Conservation (phyloP, 768 basidiomycete genomes). For the Termitomyces eurrhizus region DNA sequence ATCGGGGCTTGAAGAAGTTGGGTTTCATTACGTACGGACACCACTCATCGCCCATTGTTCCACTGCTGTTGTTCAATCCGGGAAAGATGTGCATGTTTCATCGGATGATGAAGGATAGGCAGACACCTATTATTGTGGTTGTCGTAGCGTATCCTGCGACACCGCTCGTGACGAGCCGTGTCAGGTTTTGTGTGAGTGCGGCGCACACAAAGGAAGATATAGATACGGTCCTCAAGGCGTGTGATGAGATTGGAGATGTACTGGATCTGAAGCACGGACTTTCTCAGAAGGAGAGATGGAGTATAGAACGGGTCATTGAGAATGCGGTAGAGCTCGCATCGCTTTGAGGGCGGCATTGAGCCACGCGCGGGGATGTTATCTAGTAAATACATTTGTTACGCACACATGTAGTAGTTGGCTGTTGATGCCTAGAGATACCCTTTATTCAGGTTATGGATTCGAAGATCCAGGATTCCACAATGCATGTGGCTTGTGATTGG, state of each 20-base stretch:
- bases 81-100: conserved; percentile 94
- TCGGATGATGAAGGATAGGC: conserved; percentile 78
- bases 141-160: conserved; percentile 92
- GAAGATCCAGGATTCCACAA: neutral
- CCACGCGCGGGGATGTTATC: neutral
- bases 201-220: conserved; percentile 97
- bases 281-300: conserved; percentile 60
- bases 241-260: conserved; percentile 87
- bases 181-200: conserved; percentile 92
- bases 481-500: neutral
- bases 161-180: conserved; percentile 80
- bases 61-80: conserved; percentile 86
- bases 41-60: conserved; percentile 89
- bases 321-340: conserved; percentile 69
- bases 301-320: conserved; percentile 65
- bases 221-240: conserved; percentile 79
- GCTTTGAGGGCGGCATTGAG: neutral
- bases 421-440: neutral
- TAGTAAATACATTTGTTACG: neutral
- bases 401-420: neutral
- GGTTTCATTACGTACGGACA: conserved; percentile 98
- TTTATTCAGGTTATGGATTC: neutral
- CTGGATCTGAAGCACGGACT: conserved; percentile 86
- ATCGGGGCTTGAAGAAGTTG: conserved; percentile 78
- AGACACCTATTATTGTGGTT: conserved; percentile 82